Percentiles rank a stretch among this genome's conserved stretches.
Conservation (phyloP, 192 early-diverging fungal species). For the Coemansia sp. region DNA sequence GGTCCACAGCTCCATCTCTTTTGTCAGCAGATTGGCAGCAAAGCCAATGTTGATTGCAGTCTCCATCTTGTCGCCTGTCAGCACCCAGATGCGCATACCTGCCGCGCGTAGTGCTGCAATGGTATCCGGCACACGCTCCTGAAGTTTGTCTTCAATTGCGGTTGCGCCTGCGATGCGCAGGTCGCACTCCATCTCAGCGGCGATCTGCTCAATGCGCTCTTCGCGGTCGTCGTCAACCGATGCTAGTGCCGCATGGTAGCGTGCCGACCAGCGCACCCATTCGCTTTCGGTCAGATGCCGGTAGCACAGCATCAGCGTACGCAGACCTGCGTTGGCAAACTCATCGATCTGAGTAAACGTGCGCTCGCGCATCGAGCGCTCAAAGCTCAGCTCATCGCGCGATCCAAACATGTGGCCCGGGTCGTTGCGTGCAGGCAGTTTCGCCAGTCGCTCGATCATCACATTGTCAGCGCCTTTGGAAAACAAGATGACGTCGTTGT, state of each 20-base stretch:
- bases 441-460: conserved; percentile 73
- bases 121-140: conserved; percentile 91
- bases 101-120: conserved; percentile 81
- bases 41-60: conserved; percentile 99
- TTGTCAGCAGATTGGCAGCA: conserved; percentile 69
- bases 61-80: conserved; percentile 98
- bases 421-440: conserved; percentile 17
- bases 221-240: conserved; percentile 72
- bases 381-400: conserved; percentile 45
- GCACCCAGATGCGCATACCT: conserved; percentile 95
- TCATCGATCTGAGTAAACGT: conserved; percentile 69
- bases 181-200: conserved; percentile 79
- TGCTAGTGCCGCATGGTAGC: conserved; percentile 72
- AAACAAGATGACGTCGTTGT: conserved; percentile 81
- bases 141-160: conserved; percentile 95
- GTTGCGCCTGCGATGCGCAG: conserved; percentile 88
- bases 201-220: conserved; percentile 65
- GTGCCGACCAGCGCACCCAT: conserved; percentile 73
- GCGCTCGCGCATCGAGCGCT: conserved; percentile 57
- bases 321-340: conserved; percentile 83
- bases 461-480: conserved; percentile 97
- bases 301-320: conserved; percentile 87
- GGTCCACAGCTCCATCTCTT: conserved; percentile 70
- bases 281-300: conserved; percentile 67
- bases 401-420: conserved; percentile 18